A percentile compares a stretch with the other conserved stretches of the same genome.
phyloP scores from a whole-genome alignment of 306 rosid species.

The Fragaria vesca region DNA sequence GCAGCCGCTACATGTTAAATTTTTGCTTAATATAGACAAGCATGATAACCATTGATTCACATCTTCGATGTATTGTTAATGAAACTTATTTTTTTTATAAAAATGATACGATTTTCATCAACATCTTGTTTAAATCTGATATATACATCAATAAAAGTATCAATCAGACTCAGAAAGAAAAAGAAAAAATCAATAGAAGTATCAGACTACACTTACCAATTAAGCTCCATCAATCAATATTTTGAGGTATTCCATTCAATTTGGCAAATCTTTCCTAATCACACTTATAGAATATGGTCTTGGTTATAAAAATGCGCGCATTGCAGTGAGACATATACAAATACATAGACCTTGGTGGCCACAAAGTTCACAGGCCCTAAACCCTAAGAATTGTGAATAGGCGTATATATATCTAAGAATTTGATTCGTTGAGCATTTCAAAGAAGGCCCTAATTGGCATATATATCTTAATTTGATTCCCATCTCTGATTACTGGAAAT shows the following conservation, averaged over 20 bases:
- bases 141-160: too few relatives aligned
- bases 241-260: too few relatives aligned
- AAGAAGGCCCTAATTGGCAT: not conserved
- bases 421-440: conserved; percentile 42
- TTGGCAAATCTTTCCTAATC: not conserved
- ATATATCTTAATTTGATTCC: conserved; percentile 1
- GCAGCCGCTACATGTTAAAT: not conserved
- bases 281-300: not conserved
- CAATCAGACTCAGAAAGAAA: too few relatives aligned
- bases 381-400: conserved; percentile 18
- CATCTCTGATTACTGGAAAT: not conserved
- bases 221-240: too few relatives aligned
- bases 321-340: not conserved
- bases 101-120: too few relatives aligned
- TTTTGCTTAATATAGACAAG: not conserved
- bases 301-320: not conserved
- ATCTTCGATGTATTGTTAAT: not conserved
- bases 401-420: conserved; percentile 6
- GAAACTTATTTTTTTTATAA: too few relatives aligned
- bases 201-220: too few relatives aligned
- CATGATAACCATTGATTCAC: not conserved
- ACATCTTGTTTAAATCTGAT: too few relatives aligned
- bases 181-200: too few relatives aligned
- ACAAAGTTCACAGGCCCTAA: conserved; percentile 24
- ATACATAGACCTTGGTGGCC: conserved; percentile 20